Percentiles rank a stretch among this genome's conserved stretches.
These are phyloP conservation scores for Erysimum cheiri DNA, from an alignment of 441 rosid genomes.

Conservation along the genomic window DNA sequence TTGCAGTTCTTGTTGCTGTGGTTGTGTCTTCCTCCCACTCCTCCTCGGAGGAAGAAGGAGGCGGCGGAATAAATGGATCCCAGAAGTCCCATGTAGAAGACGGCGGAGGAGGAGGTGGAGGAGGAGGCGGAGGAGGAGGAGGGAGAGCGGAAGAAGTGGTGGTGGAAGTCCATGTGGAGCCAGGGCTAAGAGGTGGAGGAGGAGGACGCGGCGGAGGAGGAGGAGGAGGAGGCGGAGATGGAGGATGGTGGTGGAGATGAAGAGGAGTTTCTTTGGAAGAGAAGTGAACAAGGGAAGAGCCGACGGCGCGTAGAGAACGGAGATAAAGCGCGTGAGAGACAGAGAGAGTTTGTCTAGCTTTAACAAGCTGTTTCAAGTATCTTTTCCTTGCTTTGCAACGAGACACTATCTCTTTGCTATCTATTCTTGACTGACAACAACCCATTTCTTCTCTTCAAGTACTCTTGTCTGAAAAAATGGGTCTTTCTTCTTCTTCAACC, in stretches of 20 bases:
- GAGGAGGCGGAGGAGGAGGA: slow-evolving; percentile 81
- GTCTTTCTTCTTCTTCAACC: slow-evolving; percentile 33
- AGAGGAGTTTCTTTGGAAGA: slow-evolving; percentile 72
- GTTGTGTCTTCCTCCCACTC: slow-evolving; percentile 80
- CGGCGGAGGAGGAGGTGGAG: slow-evolving; percentile 58
- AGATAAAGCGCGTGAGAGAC: slow-evolving; percentile 87
- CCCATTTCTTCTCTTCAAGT: slow-evolving; percentile 59
- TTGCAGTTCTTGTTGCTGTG: slow-evolving; percentile 52
- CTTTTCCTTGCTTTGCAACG: slow-evolving; percentile 89
- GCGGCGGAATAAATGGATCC: slow-evolving; percentile 81
- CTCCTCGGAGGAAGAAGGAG: slow-evolving; percentile 60
- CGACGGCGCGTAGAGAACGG: slow-evolving; percentile 82
- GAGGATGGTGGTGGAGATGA: slow-evolving; percentile 60
- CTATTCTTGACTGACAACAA: slow-evolving; percentile 79
- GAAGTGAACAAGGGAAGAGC: slow-evolving; percentile 80
- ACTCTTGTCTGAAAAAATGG: slow-evolving; percentile 14
- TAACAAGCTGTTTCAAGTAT: slow-evolving; percentile 81
- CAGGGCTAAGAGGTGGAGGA: slow-evolving; percentile 59
- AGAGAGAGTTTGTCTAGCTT: slow-evolving; percentile 79
- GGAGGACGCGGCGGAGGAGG: slow-evolving; percentile 55
- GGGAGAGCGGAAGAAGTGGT: slow-evolving; percentile 56
- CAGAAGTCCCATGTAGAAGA: slow-evolving; percentile 93
- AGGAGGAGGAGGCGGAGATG: slow-evolving; percentile 46
- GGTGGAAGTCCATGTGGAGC: slow-evolving; percentile 74
- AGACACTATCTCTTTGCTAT: slow-evolving; percentile 82